These are phyloP conservation scores for Eutreptiella sp. DNA, from an alignment of 208 protist genomes.

Conservation along the genomic window DNA sequence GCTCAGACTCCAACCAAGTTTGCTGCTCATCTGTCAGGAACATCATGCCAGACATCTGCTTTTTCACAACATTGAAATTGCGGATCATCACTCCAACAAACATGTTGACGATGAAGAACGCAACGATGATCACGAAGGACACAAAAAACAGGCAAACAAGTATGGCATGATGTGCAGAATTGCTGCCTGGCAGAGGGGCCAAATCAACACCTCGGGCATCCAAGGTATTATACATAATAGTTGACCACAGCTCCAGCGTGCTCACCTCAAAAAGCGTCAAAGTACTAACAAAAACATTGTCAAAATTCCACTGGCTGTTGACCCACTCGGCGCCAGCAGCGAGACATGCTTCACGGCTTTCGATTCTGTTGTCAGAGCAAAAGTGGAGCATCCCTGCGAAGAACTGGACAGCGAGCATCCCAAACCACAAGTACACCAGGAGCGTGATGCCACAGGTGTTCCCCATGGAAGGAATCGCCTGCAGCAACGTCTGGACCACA, in stretches of 20 bases:
- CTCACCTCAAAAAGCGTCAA: slow-evolving; percentile 27
- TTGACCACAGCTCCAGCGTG: slow-evolving; percentile 22
- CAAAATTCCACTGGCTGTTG: slow-evolving; percentile 7
- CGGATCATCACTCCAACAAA: slow-evolving; percentile 37
- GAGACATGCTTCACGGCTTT: neutral
- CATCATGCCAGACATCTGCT: slow-evolving; percentile 8
- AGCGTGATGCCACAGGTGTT: slow-evolving; percentile 29
- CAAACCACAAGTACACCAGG: slow-evolving; percentile 34
- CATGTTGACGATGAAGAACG: slow-evolving; percentile 37
- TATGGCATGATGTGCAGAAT: neutral
- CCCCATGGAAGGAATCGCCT: slow-evolving; percentile 7
- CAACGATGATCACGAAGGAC: slow-evolving; percentile 28
- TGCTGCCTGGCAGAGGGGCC: neutral
- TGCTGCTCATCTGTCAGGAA: slow-evolving; percentile 27
- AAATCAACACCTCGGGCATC: neutral
- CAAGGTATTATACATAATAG: slow-evolving; percentile 32
- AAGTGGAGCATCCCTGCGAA: slow-evolving; percentile 26
- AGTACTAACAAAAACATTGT: slow-evolving; percentile 17
- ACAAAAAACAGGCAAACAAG: slow-evolving; percentile 35
- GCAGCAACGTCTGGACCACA: slow-evolving; percentile 26
- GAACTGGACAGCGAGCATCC: slow-evolving; percentile 36
- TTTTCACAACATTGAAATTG: slow-evolving; percentile 31
- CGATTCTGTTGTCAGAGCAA: slow-evolving; percentile 24
- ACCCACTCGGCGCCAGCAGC: slow-evolving; percentile 2
- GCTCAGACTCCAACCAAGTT: slow-evolving; percentile 27